Evolutionary conservation across 2,329 filamentous ascomycete species (phyloP).

Genomic region (Cladosporium halotolerans): DNA sequence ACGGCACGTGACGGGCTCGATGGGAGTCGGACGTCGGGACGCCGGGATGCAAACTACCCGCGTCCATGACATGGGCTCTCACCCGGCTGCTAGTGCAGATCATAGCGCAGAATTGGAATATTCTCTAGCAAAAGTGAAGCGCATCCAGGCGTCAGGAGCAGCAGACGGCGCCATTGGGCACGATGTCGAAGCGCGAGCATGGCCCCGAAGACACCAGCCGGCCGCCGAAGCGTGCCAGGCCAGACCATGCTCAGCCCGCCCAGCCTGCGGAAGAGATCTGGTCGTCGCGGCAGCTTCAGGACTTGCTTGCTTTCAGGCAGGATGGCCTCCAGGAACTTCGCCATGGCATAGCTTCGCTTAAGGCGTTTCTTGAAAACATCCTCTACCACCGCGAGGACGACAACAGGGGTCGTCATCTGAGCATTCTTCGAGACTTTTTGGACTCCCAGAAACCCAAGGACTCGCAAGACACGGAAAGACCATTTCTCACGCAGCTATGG

Average conservation of each 20-base stretch:
- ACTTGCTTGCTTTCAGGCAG: constrained; percentile 65
- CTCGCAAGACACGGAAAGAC: constrained; percentile 49
- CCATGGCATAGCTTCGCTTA: constrained; percentile 65
- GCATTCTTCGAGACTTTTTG: constrained; percentile 65
- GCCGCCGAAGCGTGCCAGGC: constrained; percentile 27
- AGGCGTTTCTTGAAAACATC: constrained; percentile 60
- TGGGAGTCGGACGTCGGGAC: no score
- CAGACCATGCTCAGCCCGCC: constrained; percentile 24
- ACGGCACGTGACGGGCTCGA: no score
- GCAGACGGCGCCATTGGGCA: not conserved
- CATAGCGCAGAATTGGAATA: no score
- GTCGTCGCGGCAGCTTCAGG: constrained; percentile 60
- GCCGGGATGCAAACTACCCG: no score
- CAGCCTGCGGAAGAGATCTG: constrained; percentile 57
- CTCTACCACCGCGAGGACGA: constrained; percentile 50
- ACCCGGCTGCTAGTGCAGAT: no score
- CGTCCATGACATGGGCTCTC: no score
- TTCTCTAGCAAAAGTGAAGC: no score
- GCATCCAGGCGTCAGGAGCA: no score
- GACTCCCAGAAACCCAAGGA: constrained; percentile 49
- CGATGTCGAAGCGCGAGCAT: constrained; percentile 27
- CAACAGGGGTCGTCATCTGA: constrained; percentile 44
- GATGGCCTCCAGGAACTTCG: constrained; percentile 57
- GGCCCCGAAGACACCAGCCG: constrained; percentile 19
- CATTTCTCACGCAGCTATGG: constrained; percentile 72